These are phyloP conservation scores for Acacia crassicarpa DNA, from an alignment of 306 rosid species.

Conservation along the genomic window DNA sequence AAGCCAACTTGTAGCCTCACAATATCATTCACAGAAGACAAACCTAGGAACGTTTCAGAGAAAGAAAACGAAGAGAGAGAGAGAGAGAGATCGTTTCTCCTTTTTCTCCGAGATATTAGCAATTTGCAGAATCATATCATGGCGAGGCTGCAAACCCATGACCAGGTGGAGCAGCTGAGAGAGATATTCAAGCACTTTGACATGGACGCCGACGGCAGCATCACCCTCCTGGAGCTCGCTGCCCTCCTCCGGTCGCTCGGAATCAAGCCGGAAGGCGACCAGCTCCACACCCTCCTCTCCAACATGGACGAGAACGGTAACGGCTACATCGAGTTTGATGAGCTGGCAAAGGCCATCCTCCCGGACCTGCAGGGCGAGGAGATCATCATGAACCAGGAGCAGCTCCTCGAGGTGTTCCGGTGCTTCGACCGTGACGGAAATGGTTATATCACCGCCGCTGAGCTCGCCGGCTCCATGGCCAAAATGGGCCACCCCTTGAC, in stretches of 20 bases:
- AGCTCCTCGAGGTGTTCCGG: slow-evolving; percentile 55
- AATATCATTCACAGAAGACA: neutral
- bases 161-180: slow-evolving; percentile 50
- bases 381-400: slow-evolving; percentile 58
- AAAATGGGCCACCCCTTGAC: slow-evolving; percentile 68
- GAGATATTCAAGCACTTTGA: slow-evolving; percentile 65
- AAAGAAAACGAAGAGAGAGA: neutral
- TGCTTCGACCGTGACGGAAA: slow-evolving; percentile 75
- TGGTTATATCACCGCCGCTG: slow-evolving; percentile 65
- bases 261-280: slow-evolving; percentile 64
- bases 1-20: neutral
- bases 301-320: slow-evolving; percentile 70
- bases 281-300: slow-evolving; percentile 48
- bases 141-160: slow-evolving; percentile 35
- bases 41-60: neutral
- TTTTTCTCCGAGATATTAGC: neutral
- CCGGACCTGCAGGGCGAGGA: slow-evolving; percentile 48
- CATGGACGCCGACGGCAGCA: slow-evolving; percentile 74
- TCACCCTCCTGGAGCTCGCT: slow-evolving; percentile 68
- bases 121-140: neutral
- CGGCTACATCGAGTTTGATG: slow-evolving; percentile 65
- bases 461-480: slow-evolving; percentile 75
- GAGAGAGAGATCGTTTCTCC: neutral
- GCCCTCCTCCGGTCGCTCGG: slow-evolving; percentile 76
- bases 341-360: slow-evolving; percentile 46